Evolutionary conservation across 495 filamentous ascomycete genomes (phyloP).

Genomic region (Aspergillus asperescens): DNA sequence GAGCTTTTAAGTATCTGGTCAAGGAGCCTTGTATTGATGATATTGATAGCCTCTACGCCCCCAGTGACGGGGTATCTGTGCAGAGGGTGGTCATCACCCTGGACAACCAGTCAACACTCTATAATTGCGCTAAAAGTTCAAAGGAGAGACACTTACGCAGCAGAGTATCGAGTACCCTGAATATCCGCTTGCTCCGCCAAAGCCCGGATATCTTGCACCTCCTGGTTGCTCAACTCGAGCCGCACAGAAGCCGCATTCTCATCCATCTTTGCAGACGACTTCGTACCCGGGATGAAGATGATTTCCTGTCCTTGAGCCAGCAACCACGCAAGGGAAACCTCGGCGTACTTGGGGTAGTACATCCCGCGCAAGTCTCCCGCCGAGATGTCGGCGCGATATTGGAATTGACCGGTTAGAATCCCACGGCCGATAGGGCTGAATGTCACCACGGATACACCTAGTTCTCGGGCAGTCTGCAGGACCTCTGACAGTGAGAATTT

Average conservation of each 20-base stretch:
- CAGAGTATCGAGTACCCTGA: not conserved
- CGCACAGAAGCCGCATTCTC: conserved; percentile 47
- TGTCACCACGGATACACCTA: conserved; percentile 56
- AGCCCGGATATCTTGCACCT: conserved; percentile 25
- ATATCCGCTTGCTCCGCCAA: not conserved
- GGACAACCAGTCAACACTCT: too few species aligned
- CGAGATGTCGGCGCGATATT: conserved; percentile 39
- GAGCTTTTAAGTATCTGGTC: too few species aligned
- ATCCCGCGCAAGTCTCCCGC: conserved; percentile 33
- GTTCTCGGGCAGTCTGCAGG: conserved; percentile 52
- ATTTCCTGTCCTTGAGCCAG: conserved; percentile 46
- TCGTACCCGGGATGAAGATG: conserved; percentile 55
- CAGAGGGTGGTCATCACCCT: too few species aligned
- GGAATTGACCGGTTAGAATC: conserved; percentile 48
- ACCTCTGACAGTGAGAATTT: conserved; percentile 45
- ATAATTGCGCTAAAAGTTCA: too few species aligned
- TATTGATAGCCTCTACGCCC: too few species aligned
- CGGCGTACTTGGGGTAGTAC: conserved; percentile 40
- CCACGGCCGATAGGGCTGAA: conserved; percentile 61
- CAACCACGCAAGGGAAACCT: conserved; percentile 1
- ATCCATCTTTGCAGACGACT: conserved; percentile 46
- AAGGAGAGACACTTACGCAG: not conserved
- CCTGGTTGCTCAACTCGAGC: conserved; percentile 42
- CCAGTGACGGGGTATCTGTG: too few species aligned
- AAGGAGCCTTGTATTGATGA: too few species aligned